Conservation (phyloP, 2,329 filamentous ascomycete species). For the Phialocephala sp. region DNA sequence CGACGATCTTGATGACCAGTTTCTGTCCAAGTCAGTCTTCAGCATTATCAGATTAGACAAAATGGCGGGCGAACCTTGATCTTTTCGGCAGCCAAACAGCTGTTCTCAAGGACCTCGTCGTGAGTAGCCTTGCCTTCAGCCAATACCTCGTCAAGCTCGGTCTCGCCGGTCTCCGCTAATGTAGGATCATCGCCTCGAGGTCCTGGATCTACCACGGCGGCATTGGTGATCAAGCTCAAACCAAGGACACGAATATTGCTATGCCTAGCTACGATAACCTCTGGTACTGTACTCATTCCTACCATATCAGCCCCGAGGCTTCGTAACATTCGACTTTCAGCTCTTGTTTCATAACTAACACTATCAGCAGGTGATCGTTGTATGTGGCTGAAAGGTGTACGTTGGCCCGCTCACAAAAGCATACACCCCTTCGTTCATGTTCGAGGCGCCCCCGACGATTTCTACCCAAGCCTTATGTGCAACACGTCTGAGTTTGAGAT, state of each 20-base stretch:
- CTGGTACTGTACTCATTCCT: conserved; percentile 73
- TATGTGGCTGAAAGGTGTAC: conserved; percentile 12
- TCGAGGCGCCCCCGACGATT: conserved; percentile 15
- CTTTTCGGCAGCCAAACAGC: conserved; percentile 62
- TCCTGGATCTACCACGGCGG: conserved; percentile 62
- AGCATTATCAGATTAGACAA: conserved; percentile 10
- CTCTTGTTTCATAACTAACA: conserved; percentile 63
- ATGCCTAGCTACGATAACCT: conserved; percentile 70
- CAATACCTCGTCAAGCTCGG: conserved; percentile 59
- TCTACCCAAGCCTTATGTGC: conserved; percentile 29
- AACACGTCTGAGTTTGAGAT: conserved; percentile 28
- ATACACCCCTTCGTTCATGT: conserved; percentile 31
- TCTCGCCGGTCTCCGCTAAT: conserved; percentile 54
- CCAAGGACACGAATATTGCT: conserved; percentile 66
- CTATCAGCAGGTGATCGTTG: conserved; percentile 17
- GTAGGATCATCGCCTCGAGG: conserved; percentile 61
- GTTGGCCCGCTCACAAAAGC: conserved; percentile 32
- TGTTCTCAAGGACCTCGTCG: conserved; percentile 66
- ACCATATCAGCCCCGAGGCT: conserved; percentile 70
- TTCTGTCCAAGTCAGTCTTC: conserved; percentile 16
- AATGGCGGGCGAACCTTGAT: conserved; percentile 26
- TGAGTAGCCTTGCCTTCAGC: conserved; percentile 67
- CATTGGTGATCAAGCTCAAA: conserved; percentile 71
- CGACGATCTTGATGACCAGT: conserved; percentile 25
- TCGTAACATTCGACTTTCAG: conserved; percentile 67